Base-by-base conservation (phyloP, 768 basidiomycete species). In the Omphalotus guepiniiformis region DNA sequence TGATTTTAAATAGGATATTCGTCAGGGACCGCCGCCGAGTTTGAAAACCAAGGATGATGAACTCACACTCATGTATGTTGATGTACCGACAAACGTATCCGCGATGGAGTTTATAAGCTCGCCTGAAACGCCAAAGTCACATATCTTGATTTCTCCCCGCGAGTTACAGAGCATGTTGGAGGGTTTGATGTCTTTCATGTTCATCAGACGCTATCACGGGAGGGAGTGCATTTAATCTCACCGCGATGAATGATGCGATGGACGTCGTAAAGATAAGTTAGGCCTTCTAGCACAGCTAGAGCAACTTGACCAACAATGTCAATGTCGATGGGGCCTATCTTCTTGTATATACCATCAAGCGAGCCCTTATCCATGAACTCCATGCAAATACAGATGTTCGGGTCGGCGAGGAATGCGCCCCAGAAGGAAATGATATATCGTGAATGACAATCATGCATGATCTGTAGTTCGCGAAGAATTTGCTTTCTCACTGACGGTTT, bases 311-410 rank as follows among this genome's bases (percentile, higher is more conserved):
- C 91, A 28, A 98, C 92, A 18, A 99, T 78, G 39, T 91, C 85
- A 56, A 97, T 89, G 54, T 91, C 85, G 59, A 99, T 91, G 25
- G 96, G 73, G 1, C 96, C 96, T 58, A 90, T 91, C 63, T 85
- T 84, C 73, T 96, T 95, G 73, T 98, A 98, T 55, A 99, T 93
- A 26, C 85, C 83, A 64, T 99, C 96, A 7, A 96, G 74, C 7
- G 85, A 93, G 52, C 92, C 89, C 64, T 91, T 93, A 75, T 95
- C 88, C 89, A 88, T 88, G 65, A 68, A 89, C 64, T 99, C 96
- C 86, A 99, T 97, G 69, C 93, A 98, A 43, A 97, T 95, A 66
- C 96, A 96, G 61, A 99, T 95, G 60, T 98, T 97, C 11, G 95
- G 95, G 66, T 99, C 96, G 2, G 88, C 83, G 26, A 98, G 74